phyloP scores from a whole-genome alignment of 2,329 filamentous ascomycete species.

The Seiridium unicorne region DNA sequence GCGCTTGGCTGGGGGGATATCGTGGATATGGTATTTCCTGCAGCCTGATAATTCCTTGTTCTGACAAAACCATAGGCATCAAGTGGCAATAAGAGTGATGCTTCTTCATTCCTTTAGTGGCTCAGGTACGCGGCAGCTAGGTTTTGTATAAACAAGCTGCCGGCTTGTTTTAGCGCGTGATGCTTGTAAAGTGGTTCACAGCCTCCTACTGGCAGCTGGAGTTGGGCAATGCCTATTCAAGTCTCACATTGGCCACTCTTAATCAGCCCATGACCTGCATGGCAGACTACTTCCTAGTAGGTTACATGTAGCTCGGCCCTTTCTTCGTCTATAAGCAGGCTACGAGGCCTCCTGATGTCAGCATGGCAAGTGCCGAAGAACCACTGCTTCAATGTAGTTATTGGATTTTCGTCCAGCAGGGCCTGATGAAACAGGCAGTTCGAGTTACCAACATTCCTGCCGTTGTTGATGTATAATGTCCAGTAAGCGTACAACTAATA shows the following conservation, averaged over 20 bases:
- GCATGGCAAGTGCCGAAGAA: no score
- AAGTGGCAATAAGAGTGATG: not conserved
- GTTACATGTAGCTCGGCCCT: not conserved
- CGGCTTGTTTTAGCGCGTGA: constrained; percentile 2
- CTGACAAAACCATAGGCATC: not conserved
- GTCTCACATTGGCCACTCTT: not conserved
- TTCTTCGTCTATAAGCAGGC: no score
- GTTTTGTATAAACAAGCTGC: not conserved
- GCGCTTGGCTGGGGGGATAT: no score
- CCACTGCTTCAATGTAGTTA: no score
- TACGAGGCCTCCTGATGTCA: no score
- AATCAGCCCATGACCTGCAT: not conserved
- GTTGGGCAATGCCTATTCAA: not conserved
- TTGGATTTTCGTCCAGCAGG: no score
- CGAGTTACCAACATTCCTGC: no score
- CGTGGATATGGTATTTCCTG: not conserved
- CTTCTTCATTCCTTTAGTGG: not conserved
- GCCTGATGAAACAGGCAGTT: no score
- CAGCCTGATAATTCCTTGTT: not conserved
- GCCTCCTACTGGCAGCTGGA: not conserved
- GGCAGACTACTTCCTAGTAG: not conserved
- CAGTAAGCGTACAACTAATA: not conserved
- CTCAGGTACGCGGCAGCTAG: not conserved
- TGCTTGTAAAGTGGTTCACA: constrained; percentile 5
- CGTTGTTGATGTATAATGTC: no score